Conservation (phyloP, 2,329 filamentous ascomycete species). For the Colletotrichum lindemuthianum region DNA sequence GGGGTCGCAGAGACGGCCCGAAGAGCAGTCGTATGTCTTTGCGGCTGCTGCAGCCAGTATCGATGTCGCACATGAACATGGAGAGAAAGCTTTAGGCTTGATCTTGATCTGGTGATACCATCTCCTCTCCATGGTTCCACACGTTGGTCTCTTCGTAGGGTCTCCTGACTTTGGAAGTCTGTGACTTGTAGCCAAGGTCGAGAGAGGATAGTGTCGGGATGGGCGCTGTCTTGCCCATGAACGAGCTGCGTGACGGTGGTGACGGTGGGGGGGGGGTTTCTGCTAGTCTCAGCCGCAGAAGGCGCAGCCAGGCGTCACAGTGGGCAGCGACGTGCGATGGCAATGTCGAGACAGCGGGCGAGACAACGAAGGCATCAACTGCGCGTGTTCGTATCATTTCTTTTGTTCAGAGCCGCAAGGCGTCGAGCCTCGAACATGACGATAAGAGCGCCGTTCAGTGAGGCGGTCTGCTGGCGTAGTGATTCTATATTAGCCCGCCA, state of each 20-base stretch:
- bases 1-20: neutral
- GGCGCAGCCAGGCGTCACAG: slow-evolving; percentile 1
- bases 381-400: slow-evolving; percentile 2
- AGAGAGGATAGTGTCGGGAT: neutral
- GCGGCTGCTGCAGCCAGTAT: neutral
- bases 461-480: slow-evolving; percentile 28
- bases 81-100: slow-evolving; percentile 9
- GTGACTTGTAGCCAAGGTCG: slow-evolving; percentile 12
- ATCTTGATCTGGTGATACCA: slow-evolving; percentile 10
- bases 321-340: slow-evolving; percentile 7
- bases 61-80: slow-evolving; percentile 17
- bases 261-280: slow-evolving; percentile 16
- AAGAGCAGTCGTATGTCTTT: neutral
- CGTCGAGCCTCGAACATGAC: slow-evolving; percentile 24
- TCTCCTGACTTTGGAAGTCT: slow-evolving; percentile 21
- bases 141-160: neutral
- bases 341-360: slow-evolving; percentile 7
- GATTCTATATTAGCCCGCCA: slow-evolving; percentile 9
- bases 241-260: neutral
- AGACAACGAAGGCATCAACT: neutral
- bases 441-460: slow-evolving; percentile 11
- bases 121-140: neutral
- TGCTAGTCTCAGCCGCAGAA: slow-evolving; percentile 9
- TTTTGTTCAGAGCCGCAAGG: neutral
- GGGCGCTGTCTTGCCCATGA: neutral